Evolutionary conservation across 2,329 filamentous ascomycete genomes (phyloP).

Genomic region (Ophiostoma perfectum): DNA sequence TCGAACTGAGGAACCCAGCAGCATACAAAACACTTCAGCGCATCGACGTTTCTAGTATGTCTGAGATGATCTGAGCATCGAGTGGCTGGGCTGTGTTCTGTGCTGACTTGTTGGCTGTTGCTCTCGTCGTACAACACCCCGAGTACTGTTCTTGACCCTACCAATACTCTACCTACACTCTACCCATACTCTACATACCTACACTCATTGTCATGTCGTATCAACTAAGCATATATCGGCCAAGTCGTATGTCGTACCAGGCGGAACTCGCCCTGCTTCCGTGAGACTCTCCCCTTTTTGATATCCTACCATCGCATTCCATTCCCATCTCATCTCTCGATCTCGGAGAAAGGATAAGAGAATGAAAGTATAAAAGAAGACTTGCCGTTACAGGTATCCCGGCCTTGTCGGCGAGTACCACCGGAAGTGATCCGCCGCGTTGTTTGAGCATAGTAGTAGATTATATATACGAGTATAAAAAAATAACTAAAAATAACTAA

Average conservation of each 20-base stretch:
- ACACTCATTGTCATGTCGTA: not conserved
- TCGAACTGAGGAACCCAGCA: too few species aligned
- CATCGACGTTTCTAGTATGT: too few species aligned
- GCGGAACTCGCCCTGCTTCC: slow-evolving; percentile 14
- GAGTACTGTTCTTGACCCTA: too few species aligned
- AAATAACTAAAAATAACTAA: too few species aligned
- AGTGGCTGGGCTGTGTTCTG: too few species aligned
- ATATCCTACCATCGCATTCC: slow-evolving; percentile 11
- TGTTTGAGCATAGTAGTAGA: too few species aligned
- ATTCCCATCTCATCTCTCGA: not conserved
- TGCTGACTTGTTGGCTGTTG: too few species aligned
- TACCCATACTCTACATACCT: not conserved
- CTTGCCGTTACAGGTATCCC: not conserved
- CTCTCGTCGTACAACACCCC: too few species aligned
- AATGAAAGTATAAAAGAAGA: not conserved
- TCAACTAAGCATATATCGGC: not conserved
- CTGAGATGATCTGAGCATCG: too few species aligned
- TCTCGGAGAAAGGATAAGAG: too few species aligned
- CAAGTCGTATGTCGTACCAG: slow-evolving; percentile 3
- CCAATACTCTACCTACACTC: not conserved
- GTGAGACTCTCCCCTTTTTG: slow-evolving; percentile 1
- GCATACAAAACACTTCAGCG: too few species aligned
- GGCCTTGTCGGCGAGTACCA: not conserved
- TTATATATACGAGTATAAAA: too few species aligned
- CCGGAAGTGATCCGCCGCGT: not conserved